Percentiles rank a stretch among this genome's conserved stretches.
These are phyloP conservation scores for Eucalyptus curtisii DNA, from an alignment of 345 rosid genomes.

Conservation along the genomic window DNA sequence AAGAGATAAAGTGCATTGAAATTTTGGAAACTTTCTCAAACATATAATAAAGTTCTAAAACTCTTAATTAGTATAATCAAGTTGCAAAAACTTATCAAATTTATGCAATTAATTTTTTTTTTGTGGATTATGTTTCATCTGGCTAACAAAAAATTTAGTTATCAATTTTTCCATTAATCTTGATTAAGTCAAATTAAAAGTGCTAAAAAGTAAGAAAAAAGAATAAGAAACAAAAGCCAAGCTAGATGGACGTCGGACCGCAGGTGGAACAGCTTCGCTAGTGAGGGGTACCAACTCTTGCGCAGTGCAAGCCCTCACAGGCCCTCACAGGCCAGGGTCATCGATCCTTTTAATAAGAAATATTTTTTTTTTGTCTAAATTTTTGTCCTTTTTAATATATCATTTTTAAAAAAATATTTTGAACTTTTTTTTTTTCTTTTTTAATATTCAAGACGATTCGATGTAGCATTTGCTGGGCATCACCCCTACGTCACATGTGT, in stretches of 20 bases:
- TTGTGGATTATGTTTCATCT: not conserved
- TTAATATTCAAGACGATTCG: not conserved
- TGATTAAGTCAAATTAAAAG: not conserved
- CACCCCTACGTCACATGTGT: too few relatives aligned
- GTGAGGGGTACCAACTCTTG: not conserved
- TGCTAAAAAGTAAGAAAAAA: not conserved
- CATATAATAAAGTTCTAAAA: fast-evolving
- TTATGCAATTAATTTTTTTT: not conserved
- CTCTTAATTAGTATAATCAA: not conserved
- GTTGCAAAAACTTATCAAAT: not conserved
- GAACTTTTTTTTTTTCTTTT: not conserved
- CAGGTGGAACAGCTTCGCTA: not conserved
- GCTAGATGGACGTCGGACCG: too few relatives aligned
- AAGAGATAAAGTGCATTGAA: not conserved
- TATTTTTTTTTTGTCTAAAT: not conserved
- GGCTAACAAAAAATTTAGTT: not conserved
- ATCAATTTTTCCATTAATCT: not conserved
- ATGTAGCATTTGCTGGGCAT: not conserved
- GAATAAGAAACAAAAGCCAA: not conserved
- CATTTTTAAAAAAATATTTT: too few relatives aligned
- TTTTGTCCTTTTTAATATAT: not conserved
- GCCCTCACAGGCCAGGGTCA: not conserved
- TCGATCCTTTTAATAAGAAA: not conserved
- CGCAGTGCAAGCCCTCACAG: not conserved
- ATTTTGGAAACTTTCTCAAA: fast-evolving